Evolutionary conservation across 139 green algal genomes (phyloP).

Genomic region (Prasinococcaceae sp.): DNA sequence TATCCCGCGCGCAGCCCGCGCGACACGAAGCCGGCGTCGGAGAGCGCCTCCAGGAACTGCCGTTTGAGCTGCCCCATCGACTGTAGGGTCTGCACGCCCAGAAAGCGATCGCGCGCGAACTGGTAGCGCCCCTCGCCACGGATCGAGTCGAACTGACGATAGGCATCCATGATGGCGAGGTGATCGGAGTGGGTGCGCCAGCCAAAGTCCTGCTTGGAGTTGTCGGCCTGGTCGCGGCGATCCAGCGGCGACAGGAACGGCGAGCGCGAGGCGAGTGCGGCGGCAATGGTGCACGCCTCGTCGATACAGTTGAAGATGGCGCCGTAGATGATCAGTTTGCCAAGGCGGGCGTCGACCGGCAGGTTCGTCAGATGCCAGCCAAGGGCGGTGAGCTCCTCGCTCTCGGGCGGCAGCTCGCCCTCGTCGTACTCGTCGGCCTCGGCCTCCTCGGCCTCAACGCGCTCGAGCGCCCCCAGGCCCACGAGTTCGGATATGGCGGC

Average conservation of each 20-base stretch:
- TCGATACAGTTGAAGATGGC: conserved; percentile 30
- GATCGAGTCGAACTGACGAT: conserved; percentile 9
- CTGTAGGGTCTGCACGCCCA: conserved; percentile 19
- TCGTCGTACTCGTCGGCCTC: too few species aligned
- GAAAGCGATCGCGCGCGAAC: conserved; percentile 9
- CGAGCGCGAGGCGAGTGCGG: conserved; percentile 43
- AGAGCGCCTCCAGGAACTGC: conserved; percentile 17
- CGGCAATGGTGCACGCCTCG: conserved; percentile 56
- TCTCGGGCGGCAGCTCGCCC: not conserved
- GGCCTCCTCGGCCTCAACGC: too few species aligned
- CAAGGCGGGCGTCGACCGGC: conserved; percentile 51
- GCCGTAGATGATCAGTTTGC: conserved; percentile 36
- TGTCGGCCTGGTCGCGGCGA: conserved; percentile 10
- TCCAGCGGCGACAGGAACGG: conserved; percentile 18
- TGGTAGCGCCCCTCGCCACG: not conserved
- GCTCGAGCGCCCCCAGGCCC: not conserved
- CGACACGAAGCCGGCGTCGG: conserved; percentile 1
- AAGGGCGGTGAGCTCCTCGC: conserved; percentile 1
- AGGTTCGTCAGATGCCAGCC: conserved; percentile 56
- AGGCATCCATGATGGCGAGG: conserved; percentile 11
- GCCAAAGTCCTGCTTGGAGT: conserved; percentile 6
- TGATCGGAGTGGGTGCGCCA: conserved; percentile 8
- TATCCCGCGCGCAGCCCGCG: not conserved
- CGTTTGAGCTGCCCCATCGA: conserved; percentile 8
- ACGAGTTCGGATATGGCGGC: not conserved